Evolutionary conservation across 495 filamentous ascomycete species (phyloP).

Genomic region (Halenospora varia): DNA sequence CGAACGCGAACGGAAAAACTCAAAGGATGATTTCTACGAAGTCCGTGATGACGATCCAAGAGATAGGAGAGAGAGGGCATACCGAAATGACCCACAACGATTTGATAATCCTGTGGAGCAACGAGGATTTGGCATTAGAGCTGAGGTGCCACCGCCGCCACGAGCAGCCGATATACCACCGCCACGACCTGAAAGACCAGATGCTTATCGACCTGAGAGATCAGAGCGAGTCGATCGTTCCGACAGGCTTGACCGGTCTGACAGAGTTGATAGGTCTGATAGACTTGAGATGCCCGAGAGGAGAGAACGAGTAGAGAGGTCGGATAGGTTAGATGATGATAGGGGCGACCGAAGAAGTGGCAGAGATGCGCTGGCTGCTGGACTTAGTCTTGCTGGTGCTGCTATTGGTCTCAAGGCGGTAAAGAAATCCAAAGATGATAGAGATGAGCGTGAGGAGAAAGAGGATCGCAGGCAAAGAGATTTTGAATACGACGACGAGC

Average conservation of each 20-base stretch:
- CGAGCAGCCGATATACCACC: neutral
- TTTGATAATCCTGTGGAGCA: constrained; percentile 24
- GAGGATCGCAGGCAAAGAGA: constrained; percentile 34
- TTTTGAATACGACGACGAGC: constrained; percentile 30
- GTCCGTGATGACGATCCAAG: constrained; percentile 18
- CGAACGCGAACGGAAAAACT: constrained; percentile 16
- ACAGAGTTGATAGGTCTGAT: constrained; percentile 10
- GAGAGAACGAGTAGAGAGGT: constrained; percentile 3
- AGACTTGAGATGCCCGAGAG: constrained; percentile 10
- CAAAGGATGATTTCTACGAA: constrained; percentile 21
- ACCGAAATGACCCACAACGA: constrained; percentile 12
- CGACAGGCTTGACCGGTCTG: neutral
- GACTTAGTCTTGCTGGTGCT: constrained; percentile 25
- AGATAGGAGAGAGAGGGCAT: constrained; percentile 5
- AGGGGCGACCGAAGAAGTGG: constrained; percentile 17
- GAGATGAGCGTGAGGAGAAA: constrained; percentile 27
- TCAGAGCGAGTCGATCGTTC: neutral
- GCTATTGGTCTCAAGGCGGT: constrained; percentile 23
- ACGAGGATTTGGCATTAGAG: constrained; percentile 17
- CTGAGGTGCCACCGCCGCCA: neutral
- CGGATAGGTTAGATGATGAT: constrained; percentile 9
- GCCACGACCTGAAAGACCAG: neutral
- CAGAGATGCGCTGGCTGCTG: constrained; percentile 19
- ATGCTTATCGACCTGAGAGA: neutral
- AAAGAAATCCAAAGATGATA: constrained; percentile 19